A percentile compares a stretch with the other conserved stretches of the same genome.
Evolutionary conservation across 805 yeast species (phyloP).

Genomic region (Maudiozyma turicensis): DNA sequence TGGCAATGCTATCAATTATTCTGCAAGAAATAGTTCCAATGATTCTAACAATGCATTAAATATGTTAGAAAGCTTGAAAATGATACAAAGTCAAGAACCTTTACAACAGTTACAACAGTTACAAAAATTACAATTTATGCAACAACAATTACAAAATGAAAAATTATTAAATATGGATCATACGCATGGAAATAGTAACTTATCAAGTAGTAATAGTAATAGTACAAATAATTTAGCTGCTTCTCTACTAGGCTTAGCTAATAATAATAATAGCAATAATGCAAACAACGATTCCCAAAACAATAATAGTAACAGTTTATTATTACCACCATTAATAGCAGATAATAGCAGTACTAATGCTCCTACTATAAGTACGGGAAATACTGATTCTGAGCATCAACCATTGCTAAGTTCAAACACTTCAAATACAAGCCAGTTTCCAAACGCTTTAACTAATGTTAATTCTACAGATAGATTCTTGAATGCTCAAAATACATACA

Average conservation of each 20-base stretch:
- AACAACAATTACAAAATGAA: constrained; percentile 7
- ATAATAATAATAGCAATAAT: neutral
- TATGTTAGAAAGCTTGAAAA: neutral
- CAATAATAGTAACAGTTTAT: constrained; percentile 10
- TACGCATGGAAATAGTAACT: neutral
- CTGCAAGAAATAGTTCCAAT: neutral
- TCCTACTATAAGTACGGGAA: neutral
- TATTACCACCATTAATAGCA: constrained; percentile 21
- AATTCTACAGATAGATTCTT: neutral
- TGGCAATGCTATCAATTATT: too few relatives aligned
- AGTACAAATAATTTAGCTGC: neutral
- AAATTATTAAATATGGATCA: neutral
- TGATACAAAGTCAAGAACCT: constrained; percentile 8
- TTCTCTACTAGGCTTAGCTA: neutral
- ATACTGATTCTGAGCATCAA: neutral
- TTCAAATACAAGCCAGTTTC: neutral
- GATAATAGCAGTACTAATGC: neutral
- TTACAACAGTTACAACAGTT: constrained; percentile 18
- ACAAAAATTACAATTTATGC: constrained; percentile 18
- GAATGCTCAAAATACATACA: neutral
- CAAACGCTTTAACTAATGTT: neutral
- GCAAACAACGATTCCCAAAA: neutral
- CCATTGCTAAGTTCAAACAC: neutral
- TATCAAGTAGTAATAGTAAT: neutral
- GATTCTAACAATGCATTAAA: neutral